Evolutionary conservation across 495 filamentous ascomycete genomes (phyloP), one percentile per base, ranked within the genome.

Genomic region (Poronia punctata): DNA sequence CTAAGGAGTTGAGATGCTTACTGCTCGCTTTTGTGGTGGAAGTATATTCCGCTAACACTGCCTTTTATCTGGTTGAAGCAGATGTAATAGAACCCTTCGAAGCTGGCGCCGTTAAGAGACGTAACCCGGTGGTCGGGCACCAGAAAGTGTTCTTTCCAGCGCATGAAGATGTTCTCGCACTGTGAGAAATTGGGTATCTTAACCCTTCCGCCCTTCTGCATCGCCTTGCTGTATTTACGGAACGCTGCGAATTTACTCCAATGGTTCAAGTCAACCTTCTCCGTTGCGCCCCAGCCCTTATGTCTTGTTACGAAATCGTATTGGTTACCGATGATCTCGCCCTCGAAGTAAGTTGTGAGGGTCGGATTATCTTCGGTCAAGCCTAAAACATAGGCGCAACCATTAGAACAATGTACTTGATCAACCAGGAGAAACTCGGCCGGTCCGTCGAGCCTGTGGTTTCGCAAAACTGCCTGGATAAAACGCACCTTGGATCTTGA

Each of bases 81-180:
- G 43, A 99, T 97, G 52, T 97, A 99, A 57, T 99, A 99, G 56
- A 99, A 99, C 0, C 93, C 93, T 49, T 99, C 93, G 52, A 96
- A 99, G 50, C 88, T 95, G 1, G 93, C 93, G 3, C 93, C 93
- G 19, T 78, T 82, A 44, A 99, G 92, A 12, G 85, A 87, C 43
- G 79, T 70, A 15, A 96, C 87, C 2, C 86, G 76, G 61, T 99
- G 93, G 52, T 97, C 88, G 7, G 93, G 93, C 3, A 99, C 93
- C 6, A 99, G 73, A 57, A 99, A 99, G 50, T 93, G 86, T 61
- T 99, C 93, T 59, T 99, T 99, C 93, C 93, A 99, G 35, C 93
- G 79, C 93, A 99, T 99, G 60, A 97, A 99, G 14, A 99, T 81
- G 57, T 96, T 82, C 50, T 96, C 89, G 39, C 80, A 73, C 57